Evolutionary conservation across 2,329 filamentous ascomycete species (phyloP).

Genomic region (Neofusicoccum ribis): DNA sequence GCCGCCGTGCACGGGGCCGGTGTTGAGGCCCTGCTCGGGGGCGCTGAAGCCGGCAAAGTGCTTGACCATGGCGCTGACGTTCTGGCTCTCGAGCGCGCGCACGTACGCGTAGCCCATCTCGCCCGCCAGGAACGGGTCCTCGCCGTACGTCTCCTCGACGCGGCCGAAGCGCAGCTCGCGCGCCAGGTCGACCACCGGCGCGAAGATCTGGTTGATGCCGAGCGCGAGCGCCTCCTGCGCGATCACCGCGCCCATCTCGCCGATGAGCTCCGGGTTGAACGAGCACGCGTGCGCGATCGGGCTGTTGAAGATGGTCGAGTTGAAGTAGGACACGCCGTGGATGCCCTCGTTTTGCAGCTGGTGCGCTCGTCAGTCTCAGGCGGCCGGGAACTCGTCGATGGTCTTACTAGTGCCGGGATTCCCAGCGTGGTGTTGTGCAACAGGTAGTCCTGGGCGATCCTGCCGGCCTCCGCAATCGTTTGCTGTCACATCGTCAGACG

Average conservation of each 20-base stretch:
- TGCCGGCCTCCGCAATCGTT: constrained; percentile 63
- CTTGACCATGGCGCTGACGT: constrained; percentile 72
- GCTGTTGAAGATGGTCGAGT: constrained; percentile 78
- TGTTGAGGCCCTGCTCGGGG: constrained; percentile 73
- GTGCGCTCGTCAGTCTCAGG: not conserved
- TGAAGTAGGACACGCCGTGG: constrained; percentile 55
- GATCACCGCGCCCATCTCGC: constrained; percentile 67
- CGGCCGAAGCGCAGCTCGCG: constrained; percentile 70
- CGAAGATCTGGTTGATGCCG: constrained; percentile 73
- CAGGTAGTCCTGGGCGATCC: constrained; percentile 68
- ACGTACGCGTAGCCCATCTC: constrained; percentile 65
- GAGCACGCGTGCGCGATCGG: constrained; percentile 72
- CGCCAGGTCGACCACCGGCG: constrained; percentile 69
- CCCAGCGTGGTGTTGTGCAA: constrained; percentile 65
- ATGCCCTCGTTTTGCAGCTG: constrained; percentile 67
- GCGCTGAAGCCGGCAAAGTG: constrained; percentile 70
- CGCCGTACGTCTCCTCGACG: constrained; percentile 72
- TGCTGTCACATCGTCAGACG: constrained; percentile 31
- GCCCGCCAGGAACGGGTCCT: constrained; percentile 68
- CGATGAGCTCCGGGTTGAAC: constrained; percentile 65
- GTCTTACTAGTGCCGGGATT: constrained; percentile 65
- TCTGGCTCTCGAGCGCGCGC: constrained; percentile 62
- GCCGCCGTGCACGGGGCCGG: constrained; percentile 58
- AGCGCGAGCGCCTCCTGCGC: constrained; percentile 65
- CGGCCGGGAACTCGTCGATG: not conserved